Conservation (phyloP, 2,329 filamentous ascomycete genomes). For the Coniella lustricola region DNA sequence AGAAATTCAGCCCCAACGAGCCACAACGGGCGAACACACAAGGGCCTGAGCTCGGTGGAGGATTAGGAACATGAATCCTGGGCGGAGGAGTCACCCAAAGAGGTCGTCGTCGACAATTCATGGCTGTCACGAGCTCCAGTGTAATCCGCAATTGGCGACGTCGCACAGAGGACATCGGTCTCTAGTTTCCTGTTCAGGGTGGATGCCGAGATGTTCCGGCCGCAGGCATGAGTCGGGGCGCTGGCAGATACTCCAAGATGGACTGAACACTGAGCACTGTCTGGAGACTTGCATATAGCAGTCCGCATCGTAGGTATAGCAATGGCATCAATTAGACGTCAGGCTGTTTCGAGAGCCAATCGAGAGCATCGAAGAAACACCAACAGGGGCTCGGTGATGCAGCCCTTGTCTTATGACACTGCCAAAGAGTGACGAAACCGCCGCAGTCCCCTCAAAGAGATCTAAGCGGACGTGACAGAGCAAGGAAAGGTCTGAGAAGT, state of each 20-base stretch:
- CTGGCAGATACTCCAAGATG: background rate
- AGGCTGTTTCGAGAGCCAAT: background rate
- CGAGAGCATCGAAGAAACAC: background rate
- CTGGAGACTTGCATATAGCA: constrained; percentile 3
- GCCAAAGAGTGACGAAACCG: background rate
- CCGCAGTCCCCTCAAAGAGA: background rate
- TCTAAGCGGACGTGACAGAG: background rate
- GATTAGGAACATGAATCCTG: constrained; percentile 3
- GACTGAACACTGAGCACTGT: constrained; percentile 11
- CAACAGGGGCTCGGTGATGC: background rate
- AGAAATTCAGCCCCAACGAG: constrained; percentile 8
- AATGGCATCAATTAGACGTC: background rate
- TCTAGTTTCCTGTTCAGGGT: constrained; percentile 12
- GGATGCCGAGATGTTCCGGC: constrained; percentile 14
- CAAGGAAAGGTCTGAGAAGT: too few relatives aligned
- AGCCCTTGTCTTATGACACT: background rate
- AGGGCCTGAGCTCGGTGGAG: constrained; percentile 1
- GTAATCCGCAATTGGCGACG: background rate
- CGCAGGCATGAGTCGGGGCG: background rate
- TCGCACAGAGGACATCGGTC: constrained; percentile 1
- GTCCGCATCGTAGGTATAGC: background rate
- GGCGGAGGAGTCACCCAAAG: constrained; percentile 7
- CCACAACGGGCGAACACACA: constrained; percentile 2
- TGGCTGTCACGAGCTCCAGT: background rate
- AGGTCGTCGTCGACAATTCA: constrained; percentile 3